Percentiles rank a stretch among this genome's conserved stretches.
These are phyloP conservation scores for Didymella keratinophila DNA, from an alignment of 2,329 filamentous ascomycete species.

Conservation along the genomic window DNA sequence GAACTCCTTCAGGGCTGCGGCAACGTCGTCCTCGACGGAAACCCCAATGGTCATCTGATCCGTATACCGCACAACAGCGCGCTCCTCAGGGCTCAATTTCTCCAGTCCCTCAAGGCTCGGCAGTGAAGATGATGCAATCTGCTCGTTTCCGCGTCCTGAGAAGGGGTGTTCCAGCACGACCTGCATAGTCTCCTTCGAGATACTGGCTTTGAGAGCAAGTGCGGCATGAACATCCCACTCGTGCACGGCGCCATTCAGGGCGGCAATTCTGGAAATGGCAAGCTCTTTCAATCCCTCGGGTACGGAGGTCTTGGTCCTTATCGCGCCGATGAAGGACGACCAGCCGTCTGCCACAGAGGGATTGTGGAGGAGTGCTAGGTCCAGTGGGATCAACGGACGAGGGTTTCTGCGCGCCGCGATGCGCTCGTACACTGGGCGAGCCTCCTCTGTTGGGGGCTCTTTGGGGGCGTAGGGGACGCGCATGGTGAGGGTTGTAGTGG, in stretches of 20 bases:
- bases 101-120: constrained; percentile 45
- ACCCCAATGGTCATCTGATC: constrained; percentile 86
- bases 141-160: constrained; percentile 24
- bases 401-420: constrained; percentile 62
- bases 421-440: constrained; percentile 58
- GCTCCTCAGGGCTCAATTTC: constrained; percentile 57
- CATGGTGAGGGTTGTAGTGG: too few species aligned
- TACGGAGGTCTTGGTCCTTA: constrained; percentile 62
- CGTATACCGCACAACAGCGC: constrained; percentile 74
- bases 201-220: constrained; percentile 64
- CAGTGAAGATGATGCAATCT: constrained; percentile 11
- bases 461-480: constrained; percentile 64
- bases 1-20: constrained; percentile 65
- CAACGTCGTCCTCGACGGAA: constrained; percentile 71
- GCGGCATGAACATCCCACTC: constrained; percentile 85
- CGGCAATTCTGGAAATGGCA: constrained; percentile 82
- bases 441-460: constrained; percentile 56
- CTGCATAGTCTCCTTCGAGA: constrained; percentile 65
- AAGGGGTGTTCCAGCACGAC: constrained; percentile 51
- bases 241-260: constrained; percentile 82
- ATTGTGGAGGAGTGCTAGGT: constrained; percentile 64
- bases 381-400: constrained; percentile 62
- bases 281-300: constrained; percentile 70
- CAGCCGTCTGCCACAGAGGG: constrained; percentile 65
- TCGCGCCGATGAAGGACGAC: constrained; percentile 66